Base-by-base conservation (phyloP, 108 stramenopile genomes). In the Hondaea fermentalgiana region DNA sequence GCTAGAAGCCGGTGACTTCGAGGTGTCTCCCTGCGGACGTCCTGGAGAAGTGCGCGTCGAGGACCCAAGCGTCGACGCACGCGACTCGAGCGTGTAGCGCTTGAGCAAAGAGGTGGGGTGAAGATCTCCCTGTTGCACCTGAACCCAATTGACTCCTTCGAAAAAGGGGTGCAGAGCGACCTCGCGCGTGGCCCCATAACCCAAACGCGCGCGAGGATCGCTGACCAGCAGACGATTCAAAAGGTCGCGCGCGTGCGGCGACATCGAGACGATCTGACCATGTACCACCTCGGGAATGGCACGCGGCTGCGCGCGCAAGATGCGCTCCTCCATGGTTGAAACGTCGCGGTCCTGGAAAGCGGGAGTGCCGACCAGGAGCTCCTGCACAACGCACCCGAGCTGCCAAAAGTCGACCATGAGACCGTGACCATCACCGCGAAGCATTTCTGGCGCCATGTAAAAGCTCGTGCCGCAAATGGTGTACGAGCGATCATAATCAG, bases 401-500 rank as follows among this genome's bases (percentile, higher is more conserved):
- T 60, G 60, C 88, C 88, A 88, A 60, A 60, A 88, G 60, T 88
- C 88, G 12, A 88, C 88, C 44, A 21, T 53, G 17, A 60, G n/a
- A 6, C 42, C 43, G 47, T 88, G 60, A 5, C 29, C 14, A 5
- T 23, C 60, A 60, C 88, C 88, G 43, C 90, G 44, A 4, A 92
- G 72, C 14, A 91, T 55, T 58, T 92, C 92, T 16, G 92, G 92
- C 19, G 91, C 71, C 90, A 90, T 90, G 89, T 92, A 92, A 19
- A 90, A 83, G 17, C 89, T 64, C 17, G 92, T 91, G 17, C 92
- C 92, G 58, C 91, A 91, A 10, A 83, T 88, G 72, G 90, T 90
- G 89, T 72, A 90, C 25, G 91, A 60, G 58, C 60, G 43, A 16
- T 21, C 57, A 8, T 58, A 83, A 23, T 69, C 64, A 23, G 64